These are phyloP conservation scores for Pseudohyphozyma bogoriensis DNA, from an alignment of 768 basidiomycete species.

Conservation along the genomic window DNA sequence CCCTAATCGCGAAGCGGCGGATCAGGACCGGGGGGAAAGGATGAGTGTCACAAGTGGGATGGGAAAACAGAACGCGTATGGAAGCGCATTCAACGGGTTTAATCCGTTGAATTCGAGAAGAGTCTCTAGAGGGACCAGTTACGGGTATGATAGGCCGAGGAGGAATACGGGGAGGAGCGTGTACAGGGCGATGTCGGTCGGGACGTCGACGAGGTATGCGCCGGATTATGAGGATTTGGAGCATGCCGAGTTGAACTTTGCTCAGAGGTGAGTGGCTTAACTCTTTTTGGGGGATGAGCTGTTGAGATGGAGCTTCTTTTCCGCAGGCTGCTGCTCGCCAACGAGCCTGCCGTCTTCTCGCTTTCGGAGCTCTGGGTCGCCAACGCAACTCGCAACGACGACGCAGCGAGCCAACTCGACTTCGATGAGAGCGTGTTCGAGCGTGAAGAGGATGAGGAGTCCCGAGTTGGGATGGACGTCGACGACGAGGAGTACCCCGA, in stretches of 20 bases:
- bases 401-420: slow-evolving; percentile 27
- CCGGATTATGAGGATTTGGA: neutral
- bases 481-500: slow-evolving; percentile 39
- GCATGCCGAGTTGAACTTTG: neutral
- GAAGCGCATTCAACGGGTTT: neutral
- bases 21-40: no score
- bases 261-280: neutral
- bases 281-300: no score
- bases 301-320: no score
- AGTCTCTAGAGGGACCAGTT: neutral
- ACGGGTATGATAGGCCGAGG: neutral
- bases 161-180: neutral
- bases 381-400: slow-evolving; percentile 58
- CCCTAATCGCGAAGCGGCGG: neutral
- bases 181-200: neutral
- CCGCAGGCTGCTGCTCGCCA: slow-evolving; percentile 48
- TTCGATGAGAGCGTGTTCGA: slow-evolving; percentile 27
- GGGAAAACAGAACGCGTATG: neutral
- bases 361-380: slow-evolving; percentile 97
- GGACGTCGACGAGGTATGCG: neutral
- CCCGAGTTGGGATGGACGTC: neutral
- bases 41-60: neutral
- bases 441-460: slow-evolving; percentile 19
- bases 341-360: slow-evolving; percentile 86
- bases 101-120: neutral